These are phyloP conservation scores for Guillardia theta DNA, from an alignment of 78 protist species.

Conservation along the genomic window DNA sequence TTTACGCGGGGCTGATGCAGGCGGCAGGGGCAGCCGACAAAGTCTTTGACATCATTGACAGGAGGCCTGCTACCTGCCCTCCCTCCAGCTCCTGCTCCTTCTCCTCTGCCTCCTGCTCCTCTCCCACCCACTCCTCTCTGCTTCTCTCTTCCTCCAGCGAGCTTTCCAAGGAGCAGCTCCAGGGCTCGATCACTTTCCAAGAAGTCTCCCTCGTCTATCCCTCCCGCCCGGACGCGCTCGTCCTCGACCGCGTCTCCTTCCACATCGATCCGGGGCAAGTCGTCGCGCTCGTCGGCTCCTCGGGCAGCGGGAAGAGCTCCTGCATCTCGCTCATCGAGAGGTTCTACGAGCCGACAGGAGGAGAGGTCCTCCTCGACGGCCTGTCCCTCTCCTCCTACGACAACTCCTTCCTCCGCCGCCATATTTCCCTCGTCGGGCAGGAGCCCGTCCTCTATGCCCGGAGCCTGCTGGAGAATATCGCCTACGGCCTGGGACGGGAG, in stretches of 20 bases:
- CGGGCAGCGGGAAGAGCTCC: slow-evolving; percentile 79
- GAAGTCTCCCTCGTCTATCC: neutral
- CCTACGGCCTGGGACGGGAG: slow-evolving; percentile 77
- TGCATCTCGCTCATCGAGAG: slow-evolving; percentile 46
- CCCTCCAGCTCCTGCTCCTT: too few species aligned
- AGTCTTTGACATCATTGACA: too few species aligned
- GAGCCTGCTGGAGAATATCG: slow-evolving; percentile 81
- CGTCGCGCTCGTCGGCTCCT: neutral
- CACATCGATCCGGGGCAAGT: slow-evolving; percentile 48
- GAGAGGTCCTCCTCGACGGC: neutral
- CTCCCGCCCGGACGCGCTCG: neutral
- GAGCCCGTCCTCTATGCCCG: slow-evolving; percentile 73
- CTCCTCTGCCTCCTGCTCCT: too few species aligned
- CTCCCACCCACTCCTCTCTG: too few species aligned
- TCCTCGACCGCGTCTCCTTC: neutral
- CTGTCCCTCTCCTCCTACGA: too few species aligned
- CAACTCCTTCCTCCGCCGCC: slow-evolving; percentile 59
- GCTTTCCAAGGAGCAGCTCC: too few species aligned
- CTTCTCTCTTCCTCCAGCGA: too few species aligned
- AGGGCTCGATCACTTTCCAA: neutral
- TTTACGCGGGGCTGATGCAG: neutral
- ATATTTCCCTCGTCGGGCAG: slow-evolving; percentile 65
- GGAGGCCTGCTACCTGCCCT: too few species aligned
- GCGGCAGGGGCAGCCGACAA: neutral
- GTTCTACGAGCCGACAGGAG: slow-evolving; percentile 58